Conservation (phyloP, 805 yeast genomes). For the Metschnikowia orientalis region DNA sequence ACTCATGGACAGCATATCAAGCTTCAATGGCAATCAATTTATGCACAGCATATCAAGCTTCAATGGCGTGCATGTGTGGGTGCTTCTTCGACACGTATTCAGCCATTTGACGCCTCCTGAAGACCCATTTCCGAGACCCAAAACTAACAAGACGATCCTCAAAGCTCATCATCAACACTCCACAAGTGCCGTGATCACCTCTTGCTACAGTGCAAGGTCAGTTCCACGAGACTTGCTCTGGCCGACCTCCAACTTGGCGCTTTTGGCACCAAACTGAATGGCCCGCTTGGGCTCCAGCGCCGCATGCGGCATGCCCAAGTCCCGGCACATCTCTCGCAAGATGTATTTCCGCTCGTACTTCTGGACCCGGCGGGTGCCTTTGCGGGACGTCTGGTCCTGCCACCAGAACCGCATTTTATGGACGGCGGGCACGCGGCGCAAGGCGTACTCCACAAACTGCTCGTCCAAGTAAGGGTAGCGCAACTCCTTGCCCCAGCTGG, state of each 20-base stretch:
- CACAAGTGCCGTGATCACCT: no score
- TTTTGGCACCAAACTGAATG: slow-evolving; percentile 91
- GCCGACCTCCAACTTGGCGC: slow-evolving; percentile 88
- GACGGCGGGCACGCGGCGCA: slow-evolving; percentile 46
- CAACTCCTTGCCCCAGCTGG: slow-evolving; percentile 84
- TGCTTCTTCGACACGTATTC: no score
- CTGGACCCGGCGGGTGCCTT: slow-evolving; percentile 26
- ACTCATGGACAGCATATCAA: no score
- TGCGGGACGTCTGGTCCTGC: slow-evolving; percentile 19
- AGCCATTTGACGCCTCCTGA: no score
- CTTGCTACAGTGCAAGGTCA: no score
- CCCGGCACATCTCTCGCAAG: slow-evolving; percentile 57
- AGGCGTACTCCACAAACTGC: slow-evolving; percentile 48
- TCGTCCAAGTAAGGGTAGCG: slow-evolving; percentile 83
- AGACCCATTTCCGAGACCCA: no score
- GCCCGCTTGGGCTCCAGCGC: slow-evolving; percentile 83
- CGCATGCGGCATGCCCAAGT: slow-evolving; percentile 50
- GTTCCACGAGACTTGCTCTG: slow-evolving; percentile 76
- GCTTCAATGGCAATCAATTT: no score
- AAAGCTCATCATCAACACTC: no score
- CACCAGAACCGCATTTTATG: slow-evolving; percentile 37
- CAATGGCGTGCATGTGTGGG: slow-evolving; percentile 92
- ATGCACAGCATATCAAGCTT: no score
- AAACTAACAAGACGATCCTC: no score
- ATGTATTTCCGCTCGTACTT: slow-evolving; percentile 45